Evolutionary conservation across 164 flowering plant species (phyloP).

Genomic region (Vitis riparia): DNA sequence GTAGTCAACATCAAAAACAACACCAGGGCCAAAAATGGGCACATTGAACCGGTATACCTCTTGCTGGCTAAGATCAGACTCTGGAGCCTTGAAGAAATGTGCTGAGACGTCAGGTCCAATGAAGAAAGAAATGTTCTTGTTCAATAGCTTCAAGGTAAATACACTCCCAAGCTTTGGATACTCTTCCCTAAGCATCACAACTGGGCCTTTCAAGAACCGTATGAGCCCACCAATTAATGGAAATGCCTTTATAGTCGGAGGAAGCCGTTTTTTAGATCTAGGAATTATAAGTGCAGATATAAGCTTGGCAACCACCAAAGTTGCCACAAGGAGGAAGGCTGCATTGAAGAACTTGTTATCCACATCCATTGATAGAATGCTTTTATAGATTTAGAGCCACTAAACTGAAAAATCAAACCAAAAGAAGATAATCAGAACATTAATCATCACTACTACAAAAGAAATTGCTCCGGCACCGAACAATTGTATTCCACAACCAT

Average conservation of each 20-base stretch:
- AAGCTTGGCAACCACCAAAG: constrained; percentile 70
- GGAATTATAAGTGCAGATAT: constrained; percentile 50
- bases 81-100: constrained; percentile 93
- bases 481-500: too few relatives aligned
- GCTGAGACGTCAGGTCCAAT: constrained; percentile 88
- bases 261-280: constrained; percentile 63
- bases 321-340: constrained; percentile 59
- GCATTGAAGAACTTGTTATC: constrained; percentile 53
- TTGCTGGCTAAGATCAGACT: constrained; percentile 94
- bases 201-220: constrained; percentile 86
- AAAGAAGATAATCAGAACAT: too few relatives aligned
- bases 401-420: too few relatives aligned
- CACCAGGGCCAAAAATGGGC: constrained; percentile 97
- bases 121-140: constrained; percentile 83
- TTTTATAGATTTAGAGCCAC: too few relatives aligned
- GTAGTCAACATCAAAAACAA: constrained; percentile 88
- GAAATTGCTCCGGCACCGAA: too few relatives aligned
- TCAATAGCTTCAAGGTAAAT: constrained; percentile 60
- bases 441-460: too few relatives aligned
- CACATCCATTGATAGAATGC: constrained; percentile 24
- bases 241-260: constrained; percentile 62
- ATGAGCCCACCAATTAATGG: constrained; percentile 76
- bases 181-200: constrained; percentile 82
- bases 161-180: constrained; percentile 94
- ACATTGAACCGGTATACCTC: constrained; percentile 97